These are phyloP conservation scores for Pyrenophora tritici-repentis DNA, from an alignment of 2,329 filamentous ascomycete species.

Conservation along the genomic window DNA sequence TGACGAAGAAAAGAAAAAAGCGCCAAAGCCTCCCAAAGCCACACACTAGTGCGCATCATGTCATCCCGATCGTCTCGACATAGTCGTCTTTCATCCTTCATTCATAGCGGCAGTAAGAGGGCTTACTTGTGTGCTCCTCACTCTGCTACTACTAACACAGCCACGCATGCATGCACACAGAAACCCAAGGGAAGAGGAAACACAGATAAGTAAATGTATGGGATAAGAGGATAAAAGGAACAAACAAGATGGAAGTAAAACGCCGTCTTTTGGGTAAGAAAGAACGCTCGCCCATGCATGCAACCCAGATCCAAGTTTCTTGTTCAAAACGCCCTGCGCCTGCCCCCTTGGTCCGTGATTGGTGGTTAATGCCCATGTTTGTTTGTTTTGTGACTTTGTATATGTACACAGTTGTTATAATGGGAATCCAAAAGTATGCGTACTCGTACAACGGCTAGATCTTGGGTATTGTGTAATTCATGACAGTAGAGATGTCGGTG, in stretches of 20 bases:
- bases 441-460: constrained; percentile 25
- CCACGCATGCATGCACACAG: not conserved
- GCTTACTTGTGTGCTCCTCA: no score
- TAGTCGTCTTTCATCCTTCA: no score
- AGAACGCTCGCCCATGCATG: constrained; percentile 15
- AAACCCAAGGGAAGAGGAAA: not conserved
- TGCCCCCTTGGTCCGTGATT: not conserved
- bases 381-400: constrained; percentile 12
- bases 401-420: constrained; percentile 21
- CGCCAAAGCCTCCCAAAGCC: not conserved
- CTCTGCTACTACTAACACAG: no score
- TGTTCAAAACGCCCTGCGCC: constrained; percentile 18
- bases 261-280: constrained; percentile 12
- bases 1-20: not conserved
- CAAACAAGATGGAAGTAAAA: constrained; percentile 3
- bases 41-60: no score
- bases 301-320: constrained; percentile 11
- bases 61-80: not conserved
- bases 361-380: constrained; percentile 8
- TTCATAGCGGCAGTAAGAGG: no score
- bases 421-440: constrained; percentile 18
- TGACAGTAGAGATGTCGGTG: constrained; percentile 19
- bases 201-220: not conserved
- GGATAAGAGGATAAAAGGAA: not conserved
- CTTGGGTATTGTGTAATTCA: constrained; percentile 18